A percentile compares a stretch with the other conserved stretches of the same genome.
These are phyloP conservation scores for Tetracladium marchalianum DNA, from an alignment of 495 filamentous ascomycete genomes.

Conservation along the genomic window DNA sequence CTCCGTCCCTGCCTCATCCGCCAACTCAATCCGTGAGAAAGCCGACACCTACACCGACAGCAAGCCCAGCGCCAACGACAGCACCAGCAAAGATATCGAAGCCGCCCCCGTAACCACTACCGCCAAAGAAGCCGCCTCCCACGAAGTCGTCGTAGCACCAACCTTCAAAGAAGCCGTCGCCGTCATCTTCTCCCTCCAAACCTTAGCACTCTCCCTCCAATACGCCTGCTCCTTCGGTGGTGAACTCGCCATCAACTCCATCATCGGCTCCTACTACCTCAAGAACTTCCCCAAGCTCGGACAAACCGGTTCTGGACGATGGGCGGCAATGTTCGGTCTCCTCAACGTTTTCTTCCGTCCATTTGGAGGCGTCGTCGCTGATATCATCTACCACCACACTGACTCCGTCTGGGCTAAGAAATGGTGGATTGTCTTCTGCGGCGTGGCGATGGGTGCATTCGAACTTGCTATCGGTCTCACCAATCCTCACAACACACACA, in stretches of 20 bases:
- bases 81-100: slow-evolving; percentile 25
- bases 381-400: slow-evolving; percentile 55
- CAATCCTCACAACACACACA: slow-evolving; percentile 45
- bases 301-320: slow-evolving; percentile 63
- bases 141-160: slow-evolving; percentile 57
- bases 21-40: slow-evolving; percentile 23
- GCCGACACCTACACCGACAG: slow-evolving; percentile 22
- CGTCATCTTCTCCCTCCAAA: slow-evolving; percentile 56
- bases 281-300: slow-evolving; percentile 65
- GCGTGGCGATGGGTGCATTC: slow-evolving; percentile 54
- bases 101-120: slow-evolving; percentile 8
- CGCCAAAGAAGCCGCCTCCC: slow-evolving; percentile 41
- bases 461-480: slow-evolving; percentile 60
- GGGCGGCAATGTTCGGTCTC: slow-evolving; percentile 88
- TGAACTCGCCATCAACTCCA: slow-evolving; percentile 78
- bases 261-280: slow-evolving; percentile 70
- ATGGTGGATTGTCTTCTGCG: slow-evolving; percentile 51
- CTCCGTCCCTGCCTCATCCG: slow-evolving; percentile 26
- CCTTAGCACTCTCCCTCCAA: slow-evolving; percentile 52
- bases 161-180: slow-evolving; percentile 46
- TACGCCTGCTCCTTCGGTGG: slow-evolving; percentile 83
- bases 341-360: slow-evolving; percentile 73
- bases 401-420: slow-evolving; percentile 68
- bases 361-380: slow-evolving; percentile 60
- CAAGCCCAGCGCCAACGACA: slow-evolving; percentile 27